phyloP scores from a whole-genome alignment of 108 stramenopile species.

The Aurantiochytrium sp. region DNA sequence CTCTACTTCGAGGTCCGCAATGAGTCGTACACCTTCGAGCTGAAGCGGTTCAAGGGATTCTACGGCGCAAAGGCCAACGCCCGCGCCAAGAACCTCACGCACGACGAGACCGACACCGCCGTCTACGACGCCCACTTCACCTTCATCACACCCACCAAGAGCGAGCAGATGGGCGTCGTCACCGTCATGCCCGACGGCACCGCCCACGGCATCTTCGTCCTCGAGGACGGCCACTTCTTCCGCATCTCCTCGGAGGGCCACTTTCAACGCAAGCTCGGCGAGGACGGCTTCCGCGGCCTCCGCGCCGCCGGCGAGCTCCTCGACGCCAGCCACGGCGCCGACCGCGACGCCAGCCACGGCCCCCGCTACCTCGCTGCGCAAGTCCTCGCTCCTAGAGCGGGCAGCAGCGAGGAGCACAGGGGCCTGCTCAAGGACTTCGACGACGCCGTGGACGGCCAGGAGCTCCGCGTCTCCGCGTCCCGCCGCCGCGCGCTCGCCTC shows the following conservation, averaged over 20 bases:
- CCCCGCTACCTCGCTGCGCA: neutral
- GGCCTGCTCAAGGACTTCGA: neutral
- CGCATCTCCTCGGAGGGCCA: neutral
- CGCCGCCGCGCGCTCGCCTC: neutral
- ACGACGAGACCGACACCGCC: neutral
- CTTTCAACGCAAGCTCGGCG: neutral
- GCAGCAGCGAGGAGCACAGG: neutral
- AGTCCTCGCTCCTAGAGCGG: neutral
- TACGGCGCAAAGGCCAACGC: neutral
- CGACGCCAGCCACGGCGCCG: too few relatives aligned
- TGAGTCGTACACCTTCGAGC: neutral
- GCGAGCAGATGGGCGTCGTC: neutral
- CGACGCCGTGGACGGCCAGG: neutral
- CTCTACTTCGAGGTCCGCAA: neutral
- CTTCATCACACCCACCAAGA: neutral
- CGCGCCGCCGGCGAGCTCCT: neutral
- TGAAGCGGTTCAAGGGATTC: neutral
- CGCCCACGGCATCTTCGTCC: neutral
- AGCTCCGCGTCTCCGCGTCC: neutral
- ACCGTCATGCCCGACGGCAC: neutral
- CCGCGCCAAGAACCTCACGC: neutral
- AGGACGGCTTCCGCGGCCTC: neutral
- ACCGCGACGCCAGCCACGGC: neutral
- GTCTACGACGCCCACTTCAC: conserved; percentile 5
- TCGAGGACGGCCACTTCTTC: neutral